These are phyloP conservation scores for Elsinoe batatas DNA, from an alignment of 2,329 filamentous ascomycete species.

Conservation along the genomic window DNA sequence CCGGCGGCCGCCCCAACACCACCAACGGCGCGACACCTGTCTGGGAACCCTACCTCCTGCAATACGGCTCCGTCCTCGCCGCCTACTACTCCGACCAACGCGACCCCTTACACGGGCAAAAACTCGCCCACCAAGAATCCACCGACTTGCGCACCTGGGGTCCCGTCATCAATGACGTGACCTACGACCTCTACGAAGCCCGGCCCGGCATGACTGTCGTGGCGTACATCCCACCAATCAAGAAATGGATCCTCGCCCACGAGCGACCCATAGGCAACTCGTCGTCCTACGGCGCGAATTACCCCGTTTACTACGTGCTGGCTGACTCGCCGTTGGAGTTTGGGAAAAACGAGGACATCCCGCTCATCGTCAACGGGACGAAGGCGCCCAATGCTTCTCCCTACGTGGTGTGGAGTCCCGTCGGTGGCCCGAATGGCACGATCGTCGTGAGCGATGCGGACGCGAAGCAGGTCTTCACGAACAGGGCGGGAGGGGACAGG, in stretches of 20 bases:
- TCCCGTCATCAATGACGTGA: slow-evolving; percentile 42
- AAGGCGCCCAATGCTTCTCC: too few species aligned
- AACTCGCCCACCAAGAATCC: slow-evolving; percentile 46
- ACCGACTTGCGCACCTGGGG: slow-evolving; percentile 46
- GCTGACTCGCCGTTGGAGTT: too few species aligned
- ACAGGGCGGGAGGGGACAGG: too few species aligned
- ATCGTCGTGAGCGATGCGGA: too few species aligned
- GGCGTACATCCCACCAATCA: slow-evolving; percentile 38
- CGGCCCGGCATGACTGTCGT: slow-evolving; percentile 51
- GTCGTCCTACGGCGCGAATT: too few species aligned
- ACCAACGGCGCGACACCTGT: slow-evolving; percentile 48
- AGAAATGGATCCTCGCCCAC: slow-evolving; percentile 45
- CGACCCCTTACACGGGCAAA: slow-evolving; percentile 47
- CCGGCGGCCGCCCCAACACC: background rate
- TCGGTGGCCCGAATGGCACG: too few species aligned
- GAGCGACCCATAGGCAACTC: slow-evolving; percentile 27
- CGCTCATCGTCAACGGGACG: too few species aligned
- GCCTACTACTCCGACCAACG: slow-evolving; percentile 53
- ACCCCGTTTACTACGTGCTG: too few species aligned
- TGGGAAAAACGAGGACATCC: too few species aligned
- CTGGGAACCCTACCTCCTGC: slow-evolving; percentile 52
- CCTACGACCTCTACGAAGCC: slow-evolving; percentile 43
- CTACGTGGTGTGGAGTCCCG: too few species aligned
- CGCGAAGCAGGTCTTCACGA: too few species aligned
- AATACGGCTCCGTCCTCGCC: slow-evolving; percentile 44